These are phyloP conservation scores for Capsicum pubescens DNA, from an alignment of 257 asterid genomes.

Conservation along the genomic window DNA sequence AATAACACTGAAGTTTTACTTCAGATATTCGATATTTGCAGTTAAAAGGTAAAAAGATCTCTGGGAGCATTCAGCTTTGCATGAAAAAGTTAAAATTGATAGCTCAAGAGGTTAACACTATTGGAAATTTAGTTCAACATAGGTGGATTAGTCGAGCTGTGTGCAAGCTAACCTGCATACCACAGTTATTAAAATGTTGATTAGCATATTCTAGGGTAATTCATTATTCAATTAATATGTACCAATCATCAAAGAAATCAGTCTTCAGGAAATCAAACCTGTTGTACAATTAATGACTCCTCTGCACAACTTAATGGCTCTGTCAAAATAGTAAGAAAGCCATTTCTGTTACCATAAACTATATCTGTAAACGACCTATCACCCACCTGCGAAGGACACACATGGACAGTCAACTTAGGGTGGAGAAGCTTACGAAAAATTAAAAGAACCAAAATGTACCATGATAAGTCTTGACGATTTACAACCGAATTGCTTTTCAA, in stretches of 20 bases:
- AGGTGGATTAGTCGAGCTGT: background rate
- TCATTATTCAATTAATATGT: background rate
- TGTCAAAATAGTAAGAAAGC: constrained; percentile 81
- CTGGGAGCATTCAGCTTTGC: background rate
- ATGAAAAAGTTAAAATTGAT: background rate
- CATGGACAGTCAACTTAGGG: constrained; percentile 25
- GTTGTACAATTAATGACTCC: constrained; percentile 86
- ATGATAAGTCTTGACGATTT: constrained; percentile 80
- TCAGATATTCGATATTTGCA: background rate
- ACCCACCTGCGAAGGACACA: constrained; percentile 71
- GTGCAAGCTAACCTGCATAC: background rate
- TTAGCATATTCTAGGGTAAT: background rate
- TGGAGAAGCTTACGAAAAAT: background rate
- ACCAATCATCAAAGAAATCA: background rate
- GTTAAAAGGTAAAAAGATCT: constrained; percentile 6
- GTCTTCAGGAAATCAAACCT: constrained; percentile 50
- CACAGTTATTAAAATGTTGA: background rate
- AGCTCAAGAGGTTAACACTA: background rate
- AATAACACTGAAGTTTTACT: background rate
- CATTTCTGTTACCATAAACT: constrained; percentile 86
- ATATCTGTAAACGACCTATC: constrained; percentile 96
- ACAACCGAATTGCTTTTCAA: constrained; percentile 80
- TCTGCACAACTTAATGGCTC: constrained; percentile 76
- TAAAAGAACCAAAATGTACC: constrained; percentile 45
- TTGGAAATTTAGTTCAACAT: constrained; percentile 14